Evolutionary conservation across 768 basidiomycete species (phyloP).

Genomic region (Xerocomus brunneocitrinus): DNA sequence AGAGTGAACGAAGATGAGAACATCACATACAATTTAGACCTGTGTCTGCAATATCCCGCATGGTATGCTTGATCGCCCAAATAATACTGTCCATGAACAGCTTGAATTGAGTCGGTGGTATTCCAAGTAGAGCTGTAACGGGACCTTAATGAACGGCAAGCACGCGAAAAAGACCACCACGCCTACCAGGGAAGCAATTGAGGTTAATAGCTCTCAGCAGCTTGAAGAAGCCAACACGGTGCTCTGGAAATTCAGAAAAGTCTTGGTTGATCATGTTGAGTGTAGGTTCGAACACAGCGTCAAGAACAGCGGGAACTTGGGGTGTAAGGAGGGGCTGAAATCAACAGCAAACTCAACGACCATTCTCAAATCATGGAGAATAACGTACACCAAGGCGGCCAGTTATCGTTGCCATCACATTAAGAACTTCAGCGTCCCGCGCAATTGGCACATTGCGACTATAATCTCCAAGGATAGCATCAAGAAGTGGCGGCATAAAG

Average conservation of each 20-base stretch:
- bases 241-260: conserved; percentile 97
- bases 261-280: conserved; percentile 99
- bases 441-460: conserved; percentile 89
- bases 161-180: background rate
- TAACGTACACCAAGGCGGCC: conserved; percentile 76
- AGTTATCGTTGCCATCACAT: conserved; percentile 95
- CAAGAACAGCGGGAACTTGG: conserved; percentile 91
- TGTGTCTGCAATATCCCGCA: conserved; percentile 96
- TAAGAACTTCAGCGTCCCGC: conserved; percentile 93
- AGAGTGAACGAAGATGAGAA: background rate
- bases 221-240: conserved; percentile 96
- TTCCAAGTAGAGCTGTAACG: conserved; percentile 60
- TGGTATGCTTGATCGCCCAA: conserved; percentile 99
- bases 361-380: background rate
- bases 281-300: conserved; percentile 96
- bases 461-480: conserved; percentile 98
- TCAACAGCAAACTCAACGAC: conserved; percentile 7
- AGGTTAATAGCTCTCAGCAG: conserved; percentile 88
- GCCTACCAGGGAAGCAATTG: conserved; percentile 90
- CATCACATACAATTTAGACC: conserved; percentile 61
- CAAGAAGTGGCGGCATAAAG: conserved; percentile 91
- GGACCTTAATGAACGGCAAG: background rate
- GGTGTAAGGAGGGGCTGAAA: conserved; percentile 77
- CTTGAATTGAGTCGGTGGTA: conserved; percentile 94
- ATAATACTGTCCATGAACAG: conserved; percentile 97